Base-by-base conservation (phyloP, 2,329 filamentous ascomycete species). In the Neopestalotiopsis rosae region DNA sequence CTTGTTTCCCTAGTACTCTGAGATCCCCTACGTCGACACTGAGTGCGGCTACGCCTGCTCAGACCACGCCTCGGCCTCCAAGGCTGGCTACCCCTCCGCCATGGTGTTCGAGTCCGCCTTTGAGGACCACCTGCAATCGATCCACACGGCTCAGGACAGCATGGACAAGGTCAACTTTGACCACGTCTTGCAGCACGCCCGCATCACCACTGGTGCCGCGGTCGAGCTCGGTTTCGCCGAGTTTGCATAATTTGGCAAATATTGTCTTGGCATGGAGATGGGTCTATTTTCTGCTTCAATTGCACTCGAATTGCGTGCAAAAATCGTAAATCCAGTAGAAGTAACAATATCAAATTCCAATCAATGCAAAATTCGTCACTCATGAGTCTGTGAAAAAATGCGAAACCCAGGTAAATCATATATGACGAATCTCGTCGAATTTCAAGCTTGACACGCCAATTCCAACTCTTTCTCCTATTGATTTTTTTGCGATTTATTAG, bases 141-240 rank as follows among this genome's bases (percentile, higher is more conserved):
- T 95, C 71, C 92, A 95, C 81, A 89, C 89, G 0, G 90, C 90
- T 0, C 87, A 91, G 69, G 93, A 95, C 77, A 89, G 88, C 75
- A 89, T 94, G 72, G 86, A 91, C 76, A 90, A 89, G 72, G 81
- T 95, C 69, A 90, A 85, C 75, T 91, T 91, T 76, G 84, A 88
- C 72, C 90, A 92, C 77, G 89, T 91, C 83, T 79, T 90, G 13
- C 87, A 92, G 80, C 90, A 92, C 76, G 88, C 88, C 34, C 82
- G 82, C 76, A 76, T 86, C 74, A 85, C 83, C 5, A 75, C 84
- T 20, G 84, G 83, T 0, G 85, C 84, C 69, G 79, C 79, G 2
- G 86, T 85, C 66, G 85, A 87, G 78, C 74, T 86, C 42, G 81
- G 78, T 28, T 80, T 81, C 13, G 70, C 74, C 3, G 56, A 64